Evolutionary conservation across 495 filamentous ascomycete species (phyloP).

Genomic region (Penicillium silybi): DNA sequence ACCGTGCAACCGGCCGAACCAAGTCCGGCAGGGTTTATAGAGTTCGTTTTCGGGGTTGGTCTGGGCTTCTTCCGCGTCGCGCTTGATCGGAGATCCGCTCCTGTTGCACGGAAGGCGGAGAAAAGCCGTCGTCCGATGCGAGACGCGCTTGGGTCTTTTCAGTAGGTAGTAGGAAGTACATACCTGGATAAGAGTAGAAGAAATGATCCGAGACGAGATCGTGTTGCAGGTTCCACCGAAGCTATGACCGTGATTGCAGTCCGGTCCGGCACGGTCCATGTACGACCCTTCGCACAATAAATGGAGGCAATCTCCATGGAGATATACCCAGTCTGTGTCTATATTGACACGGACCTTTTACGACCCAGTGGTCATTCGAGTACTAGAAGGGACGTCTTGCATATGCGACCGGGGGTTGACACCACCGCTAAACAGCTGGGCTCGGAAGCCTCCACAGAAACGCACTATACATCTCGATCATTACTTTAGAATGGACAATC

Average conservation of each 20-base stretch:
- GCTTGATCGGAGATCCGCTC: too few species aligned
- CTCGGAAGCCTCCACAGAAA: neutral
- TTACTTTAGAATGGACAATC: neutral
- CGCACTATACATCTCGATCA: neutral
- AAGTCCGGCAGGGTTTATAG: neutral
- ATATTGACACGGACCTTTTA: neutral
- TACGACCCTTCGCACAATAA: neutral
- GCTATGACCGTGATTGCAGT: neutral
- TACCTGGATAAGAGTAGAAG: neutral
- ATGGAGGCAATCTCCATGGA: neutral
- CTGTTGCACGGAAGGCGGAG: too few species aligned
- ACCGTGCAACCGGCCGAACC: slow-evolving; percentile 1
- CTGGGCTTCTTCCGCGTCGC: neutral
- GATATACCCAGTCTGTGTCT: neutral
- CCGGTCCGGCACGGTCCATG: neutral
- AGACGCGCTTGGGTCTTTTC: too few species aligned
- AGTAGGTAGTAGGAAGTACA: too few species aligned
- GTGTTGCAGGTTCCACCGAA: neutral
- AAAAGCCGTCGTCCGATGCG: too few species aligned
- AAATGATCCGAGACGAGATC: neutral
- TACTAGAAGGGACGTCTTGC: neutral
- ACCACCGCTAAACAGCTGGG: neutral
- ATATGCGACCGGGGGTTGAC: neutral
- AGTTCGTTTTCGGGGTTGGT: neutral
- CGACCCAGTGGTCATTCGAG: neutral